Evolutionary conservation across 371 early-diverging fungal species (phyloP), one percentile per base, ranked within the genome.

Genomic region (Choanephora cucurbitarum): DNA sequence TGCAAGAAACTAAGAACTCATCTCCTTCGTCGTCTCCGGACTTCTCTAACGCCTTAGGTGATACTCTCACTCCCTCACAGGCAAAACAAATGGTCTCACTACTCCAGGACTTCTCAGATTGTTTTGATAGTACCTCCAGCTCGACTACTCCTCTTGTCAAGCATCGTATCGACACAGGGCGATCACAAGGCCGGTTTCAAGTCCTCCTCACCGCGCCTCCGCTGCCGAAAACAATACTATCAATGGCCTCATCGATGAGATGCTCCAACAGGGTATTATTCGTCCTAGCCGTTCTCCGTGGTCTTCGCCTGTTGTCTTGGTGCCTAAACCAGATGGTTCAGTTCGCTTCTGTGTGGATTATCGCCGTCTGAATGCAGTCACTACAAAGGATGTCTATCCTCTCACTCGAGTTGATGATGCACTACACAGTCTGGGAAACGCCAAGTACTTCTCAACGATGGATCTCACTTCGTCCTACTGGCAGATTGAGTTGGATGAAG

Each of bases 371-470:
- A 49, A 55, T 34, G 45, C 46, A 9, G 19, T 42, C 1, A 46
- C 44, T n/a, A 40, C 39, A 14, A 28, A 28, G 7, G 28, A 28
- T 7, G 28, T 28, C 28, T 28, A 28, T 28, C 28, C 28, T 28
- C 7, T 28, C 5, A 3, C 28, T 28, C 19, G 50, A 0, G 33
- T 55, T 5, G 33, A 55, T 17, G 51, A 60, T 32, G 22, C 55
- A 7, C 14, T 52, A 14, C 32, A 49, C 21, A 49, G 44, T 0
- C 50, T 81, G 0, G 44, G 48, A 11, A 52, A 53, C 31, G 61
- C 73, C 0, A 48, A 44, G 1, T 49, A 46, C 21, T 76, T 73
- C 55, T 58, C 64, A 0, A 58, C 55, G 0, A 34, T 77, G 22
- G 79, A 78, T 59, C 53, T 70, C 19, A 46, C 65, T 13, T 47